These are phyloP conservation scores for Saccharomycopsis fermentans DNA, from an alignment of 805 yeast species.

Conservation along the genomic window DNA sequence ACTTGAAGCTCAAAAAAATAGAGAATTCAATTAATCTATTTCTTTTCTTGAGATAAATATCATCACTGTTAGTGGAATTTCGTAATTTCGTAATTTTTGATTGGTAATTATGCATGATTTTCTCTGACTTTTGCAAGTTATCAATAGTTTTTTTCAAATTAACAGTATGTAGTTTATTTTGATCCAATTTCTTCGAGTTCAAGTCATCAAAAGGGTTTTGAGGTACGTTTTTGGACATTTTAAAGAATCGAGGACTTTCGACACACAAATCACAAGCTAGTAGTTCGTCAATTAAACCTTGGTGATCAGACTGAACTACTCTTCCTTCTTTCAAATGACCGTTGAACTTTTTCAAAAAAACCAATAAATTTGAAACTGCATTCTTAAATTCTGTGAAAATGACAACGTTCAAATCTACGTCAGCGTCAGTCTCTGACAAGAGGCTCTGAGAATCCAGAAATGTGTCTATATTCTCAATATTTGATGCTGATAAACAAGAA, in stretches of 20 bases:
- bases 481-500: not conserved
- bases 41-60: not conserved
- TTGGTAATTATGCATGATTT: constrained; percentile 11
- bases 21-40: constrained; percentile 10
- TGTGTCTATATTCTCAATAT: not conserved
- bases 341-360: not conserved
- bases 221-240: not conserved
- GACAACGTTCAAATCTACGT: not conserved
- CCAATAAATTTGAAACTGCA: not conserved
- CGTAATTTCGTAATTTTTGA: constrained; percentile 5
- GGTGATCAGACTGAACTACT: not conserved
- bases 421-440: not conserved
- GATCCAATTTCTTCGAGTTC: not conserved
- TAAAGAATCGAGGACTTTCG: not conserved
- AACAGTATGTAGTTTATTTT: constrained; percentile 1
- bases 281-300: not conserved
- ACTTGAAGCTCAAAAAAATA: constrained; percentile 14
- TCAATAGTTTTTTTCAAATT: constrained; percentile 10
- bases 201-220: not conserved
- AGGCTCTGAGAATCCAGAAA: not conserved
- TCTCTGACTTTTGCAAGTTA: constrained; percentile 11
- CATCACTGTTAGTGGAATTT: not conserved
- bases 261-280: not conserved
- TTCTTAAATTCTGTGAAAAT: not conserved
- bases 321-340: not conserved